Conservation (phyloP, 2,329 filamentous ascomycete species). For the Phialocephala sp. region DNA sequence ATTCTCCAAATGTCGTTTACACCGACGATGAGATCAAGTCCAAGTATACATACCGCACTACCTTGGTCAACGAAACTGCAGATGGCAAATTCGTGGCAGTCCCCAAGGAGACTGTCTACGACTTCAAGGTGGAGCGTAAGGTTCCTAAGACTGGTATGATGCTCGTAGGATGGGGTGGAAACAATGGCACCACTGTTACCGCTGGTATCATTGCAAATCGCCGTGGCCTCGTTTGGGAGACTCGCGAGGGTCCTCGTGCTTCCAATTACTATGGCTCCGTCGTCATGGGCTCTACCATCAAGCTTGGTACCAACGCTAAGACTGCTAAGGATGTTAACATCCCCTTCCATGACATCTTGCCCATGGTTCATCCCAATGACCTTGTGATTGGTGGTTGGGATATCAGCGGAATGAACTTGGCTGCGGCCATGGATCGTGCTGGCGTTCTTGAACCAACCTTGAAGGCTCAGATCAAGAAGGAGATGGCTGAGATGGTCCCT, state of each 20-base stretch:
- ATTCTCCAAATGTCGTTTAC: conserved; percentile 92
- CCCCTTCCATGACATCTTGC: conserved; percentile 90
- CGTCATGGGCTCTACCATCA: conserved; percentile 96
- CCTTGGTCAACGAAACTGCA: conserved; percentile 70
- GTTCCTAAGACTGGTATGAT: conserved; percentile 95
- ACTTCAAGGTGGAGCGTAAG: conserved; percentile 97
- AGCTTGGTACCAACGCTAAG: conserved; percentile 86
- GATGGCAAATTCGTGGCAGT: conserved; percentile 81
- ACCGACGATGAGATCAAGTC: conserved; percentile 86
- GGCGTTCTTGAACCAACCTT: conserved; percentile 94
- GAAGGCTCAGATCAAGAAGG: conserved; percentile 88
- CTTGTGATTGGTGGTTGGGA: conserved; percentile 97
- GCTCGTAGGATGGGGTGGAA: conserved; percentile 97
- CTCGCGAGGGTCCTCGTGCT: conserved; percentile 81
- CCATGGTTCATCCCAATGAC: conserved; percentile 97
- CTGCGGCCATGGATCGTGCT: conserved; percentile 93
- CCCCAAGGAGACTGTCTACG: conserved; percentile 88
- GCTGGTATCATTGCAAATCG: conserved; percentile 97
- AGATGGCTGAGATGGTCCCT: conserved; percentile 87
- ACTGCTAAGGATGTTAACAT: conserved; percentile 93
- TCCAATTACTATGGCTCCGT: conserved; percentile 99
- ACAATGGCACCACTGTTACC: conserved; percentile 97
- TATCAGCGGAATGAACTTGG: conserved; percentile 88
- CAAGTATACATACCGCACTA: conserved; percentile 97
- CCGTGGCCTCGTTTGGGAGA: conserved; percentile 86